Base-by-base conservation (phyloP, 164 flowering plant species). In the Sedum album region DNA sequence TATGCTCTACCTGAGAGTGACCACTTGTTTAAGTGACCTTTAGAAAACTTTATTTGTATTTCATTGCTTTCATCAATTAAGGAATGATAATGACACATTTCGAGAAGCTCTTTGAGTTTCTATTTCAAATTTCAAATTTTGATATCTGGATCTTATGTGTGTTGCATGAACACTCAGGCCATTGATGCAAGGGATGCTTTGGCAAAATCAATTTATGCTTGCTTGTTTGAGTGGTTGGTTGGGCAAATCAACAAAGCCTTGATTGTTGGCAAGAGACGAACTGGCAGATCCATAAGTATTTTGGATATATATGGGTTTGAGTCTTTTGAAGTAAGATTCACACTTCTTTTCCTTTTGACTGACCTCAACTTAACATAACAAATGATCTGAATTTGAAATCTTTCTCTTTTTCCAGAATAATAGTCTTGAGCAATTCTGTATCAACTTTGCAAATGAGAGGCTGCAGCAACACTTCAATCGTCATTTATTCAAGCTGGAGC, bases 361-460 rank as follows among this genome's bases (percentile, higher is more conserved):
- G 35, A 26, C 28, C 20, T 38, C 60, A 60, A 60, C 33, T 38
- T 25, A 73, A 15, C 60, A 5, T 67, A 33, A 42, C n/a, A 49
- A 30, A 10, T 25, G 31, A 61, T 38, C 53, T 33, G 28, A 41
- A 33, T 11, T 53, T 63, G 63, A 67, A 8, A 21, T 66, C 10
- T 41, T 15, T 44, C 15, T 64, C 44, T 76, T n/a, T 38, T 72
- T 66, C 70, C 87, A 94, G 99, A 87, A 76, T 65, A 95, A 92
- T 76, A 95, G 99, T 76, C 92, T 95, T 79, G 99, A 95, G 82
- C 99, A 95, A 80, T 95, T 95, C 75, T 95, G 99, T 84, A 95
- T 95, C 66, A 95, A 95, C 78, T 95, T 92, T 84, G 99, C 99
- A 41, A 95, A 95, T 78, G 99, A 95, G 78, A 86, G 99, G 74